phyloP scores from a whole-genome alignment of 1,284 basidiomycete genomes.

The Fomes fomentarius region DNA sequence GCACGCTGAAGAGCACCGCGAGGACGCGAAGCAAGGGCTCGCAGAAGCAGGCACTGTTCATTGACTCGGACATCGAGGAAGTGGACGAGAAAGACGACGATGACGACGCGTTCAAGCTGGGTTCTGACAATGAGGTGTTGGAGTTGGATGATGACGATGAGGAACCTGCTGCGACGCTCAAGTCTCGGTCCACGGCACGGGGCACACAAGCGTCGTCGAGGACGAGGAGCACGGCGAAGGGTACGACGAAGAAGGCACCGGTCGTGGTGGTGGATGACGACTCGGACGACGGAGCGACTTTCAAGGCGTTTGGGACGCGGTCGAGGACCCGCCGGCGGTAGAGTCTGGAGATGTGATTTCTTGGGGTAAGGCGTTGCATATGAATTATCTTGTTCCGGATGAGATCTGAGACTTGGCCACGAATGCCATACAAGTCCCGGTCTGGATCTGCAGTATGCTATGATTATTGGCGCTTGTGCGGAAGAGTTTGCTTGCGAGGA shows the following conservation, averaged over 20 bases:
- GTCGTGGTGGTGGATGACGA: conserved; percentile 60
- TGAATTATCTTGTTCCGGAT: too few species aligned
- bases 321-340: conserved; percentile 30
- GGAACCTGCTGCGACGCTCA: conserved; percentile 11
- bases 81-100: conserved; percentile 5
- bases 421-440: too few species aligned
- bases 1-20: conserved; percentile 1
- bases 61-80: conserved; percentile 24
- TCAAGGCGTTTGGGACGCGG: conserved; percentile 60
- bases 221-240: conserved; percentile 1
- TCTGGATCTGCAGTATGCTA: too few species aligned
- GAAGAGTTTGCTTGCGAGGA: too few species aligned
- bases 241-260: conserved; percentile 36
- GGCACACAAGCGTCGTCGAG: conserved; percentile 11
- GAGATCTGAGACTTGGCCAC: too few species aligned
- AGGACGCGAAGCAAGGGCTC: conserved; percentile 15
- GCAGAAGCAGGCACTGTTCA: conserved; percentile 29
- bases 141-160: conserved; percentile 15
- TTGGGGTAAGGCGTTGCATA: too few species aligned
- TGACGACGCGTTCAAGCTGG: conserved; percentile 2
- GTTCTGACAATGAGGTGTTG: conserved; percentile 1
- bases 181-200: conserved; percentile 7
- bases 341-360: too few species aligned
- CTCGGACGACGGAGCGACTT: conserved; percentile 69
- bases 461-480: too few species aligned